Conservation (phyloP, 805 yeast genomes). For the Kodamaea sagamina region DNA sequence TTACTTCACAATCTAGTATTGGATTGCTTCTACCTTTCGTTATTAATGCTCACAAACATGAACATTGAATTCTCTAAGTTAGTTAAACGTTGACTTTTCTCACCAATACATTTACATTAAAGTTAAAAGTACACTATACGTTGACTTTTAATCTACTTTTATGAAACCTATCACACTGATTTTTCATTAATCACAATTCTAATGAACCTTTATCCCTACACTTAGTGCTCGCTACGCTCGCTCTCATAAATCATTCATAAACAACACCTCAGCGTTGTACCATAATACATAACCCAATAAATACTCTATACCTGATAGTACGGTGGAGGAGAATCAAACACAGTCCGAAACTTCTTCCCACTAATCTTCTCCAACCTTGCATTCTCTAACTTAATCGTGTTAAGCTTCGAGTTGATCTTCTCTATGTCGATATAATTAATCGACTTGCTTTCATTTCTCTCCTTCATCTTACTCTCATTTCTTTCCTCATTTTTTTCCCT, state of each 20-base stretch:
- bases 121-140: too few species aligned
- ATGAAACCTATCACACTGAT: background rate
- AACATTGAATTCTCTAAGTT: too few species aligned
- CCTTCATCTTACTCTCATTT: too few species aligned
- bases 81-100: too few species aligned
- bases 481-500: constrained; percentile 17
- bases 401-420: constrained; percentile 28
- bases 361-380: constrained; percentile 11
- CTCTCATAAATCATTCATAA: background rate
- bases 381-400: constrained; percentile 17
- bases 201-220: too few species aligned
- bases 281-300: constrained; percentile 5
- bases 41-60: too few species aligned
- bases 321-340: constrained; percentile 28
- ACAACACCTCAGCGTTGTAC: background rate
- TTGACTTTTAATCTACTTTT: too few species aligned
- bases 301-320: constrained; percentile 17
- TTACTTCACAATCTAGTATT: too few species aligned
- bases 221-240: background rate
- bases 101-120: too few species aligned
- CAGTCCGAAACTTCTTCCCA: constrained; percentile 4
- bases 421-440: constrained; percentile 30
- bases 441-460: constrained; percentile 21
- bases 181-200: background rate
- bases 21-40: too few species aligned